Evolutionary conservation across 345 rosid genomes (phyloP), one percentile per base, ranked within the genome.

Genomic region (Gossypium anomalum): DNA sequence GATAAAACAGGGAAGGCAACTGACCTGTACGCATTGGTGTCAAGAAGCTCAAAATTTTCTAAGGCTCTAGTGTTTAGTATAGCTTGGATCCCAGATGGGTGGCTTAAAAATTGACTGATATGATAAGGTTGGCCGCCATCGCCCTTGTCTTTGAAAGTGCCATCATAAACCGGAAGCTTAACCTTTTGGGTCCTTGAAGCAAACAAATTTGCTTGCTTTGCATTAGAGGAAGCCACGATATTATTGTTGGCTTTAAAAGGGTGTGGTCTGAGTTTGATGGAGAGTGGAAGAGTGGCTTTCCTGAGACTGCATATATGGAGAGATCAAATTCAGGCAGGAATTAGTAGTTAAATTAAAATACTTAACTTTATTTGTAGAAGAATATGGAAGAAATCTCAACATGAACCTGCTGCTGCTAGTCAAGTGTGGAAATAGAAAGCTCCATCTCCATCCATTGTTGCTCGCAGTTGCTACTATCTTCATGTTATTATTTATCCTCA

Each of bases 1-100:
- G 52, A 66, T 7, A 67, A 22, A 9, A n/a, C n/a, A 45, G 10
- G 27, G 61, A 57, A 57, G 61, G 29, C n/a, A 22, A 67, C 10
- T 48, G 78, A 86, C 93, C 97, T 89, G 86, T 91, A 93, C 10
- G 87, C 83, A 66, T 85, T 80, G 75, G 79, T 62, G 59, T 86
- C 90, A 71, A 93, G 73, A 70, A 80, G 70, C 57, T 86, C 85
- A 78, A 85, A 86, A 75, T 86, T 80, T 73, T 88, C 85, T 80
- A 93, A 80, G 67, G 89, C 88, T 4, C 83, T 82, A 9, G 90
- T 85, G 73, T 93, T 93, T 78, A 93, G 80, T 45, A 93, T 76
- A 56, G 94, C 89, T 76, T 89, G 77, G 80, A 88, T 80, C 11
- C 97, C 98, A 49, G 86, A 85, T 41, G 94, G 92, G 23, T 91